Evolutionary conservation across 768 basidiomycete genomes (phyloP), one percentile per base, ranked within the genome.

Genomic region (Leccinellum rugosiceps): DNA sequence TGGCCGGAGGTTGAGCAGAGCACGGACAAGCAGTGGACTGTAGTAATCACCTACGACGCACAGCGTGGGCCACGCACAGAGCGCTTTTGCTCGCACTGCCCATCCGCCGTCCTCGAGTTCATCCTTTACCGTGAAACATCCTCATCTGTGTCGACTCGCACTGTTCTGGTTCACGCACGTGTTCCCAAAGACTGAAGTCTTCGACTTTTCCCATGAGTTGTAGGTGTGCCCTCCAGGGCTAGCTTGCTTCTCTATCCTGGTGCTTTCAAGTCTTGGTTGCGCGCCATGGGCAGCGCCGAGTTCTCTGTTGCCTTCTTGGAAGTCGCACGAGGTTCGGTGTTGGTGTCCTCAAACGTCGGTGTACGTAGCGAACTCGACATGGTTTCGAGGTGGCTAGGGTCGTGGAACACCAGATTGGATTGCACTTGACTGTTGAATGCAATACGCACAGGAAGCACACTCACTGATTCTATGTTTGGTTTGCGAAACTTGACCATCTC

Each of bases 341-440:
- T 55, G 76, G 74, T 75, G 76, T 72, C 72, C 77, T 76, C 61
- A 83, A 84, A 77, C 76, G 80, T 73, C 72, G 76, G 72, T 70
- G 72, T 62, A 72, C 80, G 78, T 80, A 77, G 75, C 76, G 68
- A 81, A 80, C 80, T 66, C 67, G 68, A 65, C 79, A 77, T 83
- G 83, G 83, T 81, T 78, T 75, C 75, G 72, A 44, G 71, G 68
- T 67, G 68, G 63, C 32, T 66, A 64, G 73, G 62, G 54, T 57
- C 17, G 52, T 61, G 69, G 70, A 68, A 50, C 6, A 53, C 19
- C 60, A 58, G 59, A 23, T 44, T 56, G 68, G 61, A 63, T 54
- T 48, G 61, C 52, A 56, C 25, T 52, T 62, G 67, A 55, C 44
- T 56, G 60, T 60, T 41, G 71, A 71, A 65, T 67, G 67, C 4